Evolutionary conservation across 2,329 filamentous ascomycete species (phyloP).

Genomic region (Macrophomina tecta): DNA sequence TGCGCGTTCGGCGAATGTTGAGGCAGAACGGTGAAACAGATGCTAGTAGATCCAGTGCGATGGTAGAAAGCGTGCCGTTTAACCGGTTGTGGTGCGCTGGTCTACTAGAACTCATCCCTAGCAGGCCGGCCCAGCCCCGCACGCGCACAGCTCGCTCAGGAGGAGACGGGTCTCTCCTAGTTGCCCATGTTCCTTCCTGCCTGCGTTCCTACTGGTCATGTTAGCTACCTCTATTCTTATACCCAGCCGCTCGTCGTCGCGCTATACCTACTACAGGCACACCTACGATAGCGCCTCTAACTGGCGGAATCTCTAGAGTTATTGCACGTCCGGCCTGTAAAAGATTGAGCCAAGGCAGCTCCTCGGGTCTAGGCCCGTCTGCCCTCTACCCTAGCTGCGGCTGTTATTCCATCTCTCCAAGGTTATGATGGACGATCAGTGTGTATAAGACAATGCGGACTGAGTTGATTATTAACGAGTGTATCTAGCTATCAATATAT

Average conservation of each 20-base stretch:
- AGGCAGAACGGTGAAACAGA: too few species aligned
- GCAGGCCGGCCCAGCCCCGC: neutral
- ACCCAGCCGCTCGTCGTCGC: constrained; percentile 25
- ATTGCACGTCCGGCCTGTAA: neutral
- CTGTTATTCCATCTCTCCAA: neutral
- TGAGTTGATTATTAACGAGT: too few species aligned
- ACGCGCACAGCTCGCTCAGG: neutral
- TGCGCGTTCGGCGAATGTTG: too few species aligned
- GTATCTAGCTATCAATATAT: too few species aligned
- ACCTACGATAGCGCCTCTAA: neutral
- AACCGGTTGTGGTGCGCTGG: too few species aligned
- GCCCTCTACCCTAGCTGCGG: neutral
- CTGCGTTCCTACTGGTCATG: neutral
- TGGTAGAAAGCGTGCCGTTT: too few species aligned
- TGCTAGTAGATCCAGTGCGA: too few species aligned
- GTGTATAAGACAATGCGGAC: too few species aligned
- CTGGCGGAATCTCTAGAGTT: too few species aligned
- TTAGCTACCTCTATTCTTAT: constrained; percentile 23
- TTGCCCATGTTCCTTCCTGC: neutral
- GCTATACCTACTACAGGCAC: neutral
- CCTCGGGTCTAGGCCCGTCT: neutral
- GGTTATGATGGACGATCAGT: too few species aligned
- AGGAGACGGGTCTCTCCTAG: neutral
- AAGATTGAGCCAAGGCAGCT: neutral
- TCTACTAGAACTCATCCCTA: too few species aligned